Base-by-base conservation (phyloP, 1,284 basidiomycete species). In the Rhizoctonia solani region DNA sequence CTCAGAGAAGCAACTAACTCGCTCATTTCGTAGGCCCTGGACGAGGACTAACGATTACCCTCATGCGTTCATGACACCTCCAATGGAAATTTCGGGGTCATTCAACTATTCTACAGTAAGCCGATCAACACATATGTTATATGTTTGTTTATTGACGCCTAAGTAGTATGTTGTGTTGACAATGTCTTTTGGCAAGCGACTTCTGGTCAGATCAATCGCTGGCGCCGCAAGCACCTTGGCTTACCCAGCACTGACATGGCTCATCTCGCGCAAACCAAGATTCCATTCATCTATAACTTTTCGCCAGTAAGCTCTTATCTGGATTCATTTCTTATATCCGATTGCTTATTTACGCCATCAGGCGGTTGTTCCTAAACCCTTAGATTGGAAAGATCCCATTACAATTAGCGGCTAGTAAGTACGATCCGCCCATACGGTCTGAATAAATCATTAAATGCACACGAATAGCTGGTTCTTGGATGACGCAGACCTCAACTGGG, bases 131-230 rank as follows among this genome's bases (percentile, higher is more conserved):
- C 21, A 16, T 34, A 30, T 30, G n/a, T 34, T 39, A 23, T 9
- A n/a, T 8, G 4, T 16, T 23, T 21, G 8, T 9, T 6, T 9
- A 19, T 23, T 61, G 27, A 61, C 16, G 19, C 14, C 11, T 11
- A 13, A 19, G 46, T 30, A 61, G n/a, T 86, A 86, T 73, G 79
- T 85, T 37, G 76, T 89, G 65, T 89, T 73, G 88, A 88, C 77
- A 88, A 88, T 72, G 85, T 92, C 52, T 85, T 92, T 71, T 92
- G 90, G 90, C 79, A 82, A 25, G 89, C 89, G 1, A 87, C 84
- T 0, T 83, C 87, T 3, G 80, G 83, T 1, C 89, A 91, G 75
- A 84, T 92, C 74, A 92, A 92, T 74, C 79, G 81, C 47, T 92
- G 89, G 89, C 79, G 89, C 27, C 82, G 81, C 70, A 78, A 84